Conservation (phyloP, 495 filamentous ascomycete species). For the Podospora appendiculata region DNA sequence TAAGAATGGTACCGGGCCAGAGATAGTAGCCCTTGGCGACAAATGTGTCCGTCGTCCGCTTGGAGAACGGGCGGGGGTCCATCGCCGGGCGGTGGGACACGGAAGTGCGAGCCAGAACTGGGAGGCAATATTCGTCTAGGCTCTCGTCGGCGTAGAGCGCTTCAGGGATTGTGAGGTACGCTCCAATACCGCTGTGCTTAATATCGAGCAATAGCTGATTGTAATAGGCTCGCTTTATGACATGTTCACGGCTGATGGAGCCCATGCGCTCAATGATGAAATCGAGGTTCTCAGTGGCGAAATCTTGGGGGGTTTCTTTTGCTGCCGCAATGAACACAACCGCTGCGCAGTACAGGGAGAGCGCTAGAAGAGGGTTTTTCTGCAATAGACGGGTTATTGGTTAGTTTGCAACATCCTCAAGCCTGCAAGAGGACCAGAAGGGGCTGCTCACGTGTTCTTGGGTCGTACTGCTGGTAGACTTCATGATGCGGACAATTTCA, state of each 20-base stretch:
- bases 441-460: conserved; percentile 15
- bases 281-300: conserved; percentile 24
- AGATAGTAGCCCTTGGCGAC: no score
- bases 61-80: no score
- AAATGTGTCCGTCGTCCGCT: no score
- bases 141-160: no score
- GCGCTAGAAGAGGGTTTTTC: conserved; percentile 30
- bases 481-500: conserved; percentile 38
- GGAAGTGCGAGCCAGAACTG: no score
- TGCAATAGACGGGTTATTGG: not conserved
- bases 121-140: no score
- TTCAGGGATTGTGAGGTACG: not conserved
- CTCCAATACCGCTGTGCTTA: conserved; percentile 23
- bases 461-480: conserved; percentile 22
- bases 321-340: conserved; percentile 30
- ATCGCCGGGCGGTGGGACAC: no score
- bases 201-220: conserved; percentile 34
- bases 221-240: conserved; percentile 32
- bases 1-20: no score
- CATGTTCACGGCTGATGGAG: conserved; percentile 23
- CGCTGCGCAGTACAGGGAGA: conserved; percentile 36
- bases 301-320: conserved; percentile 12
- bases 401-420: not conserved
- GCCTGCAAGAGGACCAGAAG: not conserved
- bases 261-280: conserved; percentile 33